Percentiles rank a stretch among this genome's conserved stretches.
phyloP scores from a whole-genome alignment of 495 filamentous ascomycete species.

The Trichoderma reesei region DNA sequence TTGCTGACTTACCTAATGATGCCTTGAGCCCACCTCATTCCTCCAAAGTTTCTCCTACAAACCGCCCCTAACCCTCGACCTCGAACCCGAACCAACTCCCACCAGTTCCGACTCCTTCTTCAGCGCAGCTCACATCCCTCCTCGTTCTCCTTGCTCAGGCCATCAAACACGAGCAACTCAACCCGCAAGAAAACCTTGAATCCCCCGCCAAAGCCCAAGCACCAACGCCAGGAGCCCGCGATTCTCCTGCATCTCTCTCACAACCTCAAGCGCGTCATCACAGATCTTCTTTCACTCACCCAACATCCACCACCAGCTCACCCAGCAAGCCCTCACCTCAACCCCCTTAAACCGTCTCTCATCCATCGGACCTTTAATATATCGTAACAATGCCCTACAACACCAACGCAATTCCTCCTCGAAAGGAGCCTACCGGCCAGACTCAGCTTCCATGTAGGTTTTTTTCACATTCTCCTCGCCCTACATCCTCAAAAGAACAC shows the following conservation, averaged over 20 bases:
- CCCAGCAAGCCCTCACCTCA: slow-evolving; percentile 11
- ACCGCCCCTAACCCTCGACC: not conserved
- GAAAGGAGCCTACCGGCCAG: slow-evolving; percentile 76
- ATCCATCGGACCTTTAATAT: not conserved
- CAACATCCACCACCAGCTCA: slow-evolving; percentile 5
- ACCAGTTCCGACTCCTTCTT: not conserved
- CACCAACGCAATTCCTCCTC: slow-evolving; percentile 64
- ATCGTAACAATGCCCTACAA: slow-evolving; percentile 69
- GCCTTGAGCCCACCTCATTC: too few species aligned
- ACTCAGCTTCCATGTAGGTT: slow-evolving; percentile 73
- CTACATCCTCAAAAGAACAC: not conserved
- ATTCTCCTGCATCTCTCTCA: not conserved
- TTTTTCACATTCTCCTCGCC: not conserved
- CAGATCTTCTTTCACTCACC: not conserved
- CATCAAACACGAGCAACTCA: too few species aligned
- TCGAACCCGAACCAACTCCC: not conserved
- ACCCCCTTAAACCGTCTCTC: not conserved
- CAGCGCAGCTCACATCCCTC: not conserved
- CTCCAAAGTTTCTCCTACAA: too few species aligned
- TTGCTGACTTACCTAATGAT: too few species aligned
- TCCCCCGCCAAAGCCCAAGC: not conserved
- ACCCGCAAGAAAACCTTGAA: not conserved
- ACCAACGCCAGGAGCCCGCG: not conserved
- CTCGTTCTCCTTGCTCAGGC: not conserved
- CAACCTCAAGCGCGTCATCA: not conserved